A percentile compares a stretch with the other conserved stretches of the same genome.
These are phyloP conservation scores for Aspergillus texensis DNA, from an alignment of 2,329 filamentous ascomycete genomes.

Conservation along the genomic window DNA sequence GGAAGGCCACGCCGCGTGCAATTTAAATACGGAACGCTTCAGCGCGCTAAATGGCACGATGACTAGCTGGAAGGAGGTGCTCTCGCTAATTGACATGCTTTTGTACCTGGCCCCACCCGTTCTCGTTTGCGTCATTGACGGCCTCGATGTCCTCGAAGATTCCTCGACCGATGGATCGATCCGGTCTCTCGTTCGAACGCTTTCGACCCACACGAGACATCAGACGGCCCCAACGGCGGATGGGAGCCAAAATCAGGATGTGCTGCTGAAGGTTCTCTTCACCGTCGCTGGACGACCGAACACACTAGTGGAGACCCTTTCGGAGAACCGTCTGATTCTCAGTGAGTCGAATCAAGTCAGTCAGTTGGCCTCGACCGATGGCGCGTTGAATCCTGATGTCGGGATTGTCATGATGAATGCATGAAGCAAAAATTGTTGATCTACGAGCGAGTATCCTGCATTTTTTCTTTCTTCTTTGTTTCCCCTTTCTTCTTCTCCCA, in stretches of 20 bases:
- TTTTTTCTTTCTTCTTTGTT: background rate
- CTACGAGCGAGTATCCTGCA: slow-evolving; percentile 1
- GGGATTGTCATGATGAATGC: slow-evolving; percentile 38
- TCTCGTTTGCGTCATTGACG: slow-evolving; percentile 40
- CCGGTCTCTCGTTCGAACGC: slow-evolving; percentile 35
- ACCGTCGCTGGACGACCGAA: slow-evolving; percentile 36
- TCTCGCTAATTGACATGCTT: slow-evolving; percentile 40
- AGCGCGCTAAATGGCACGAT: slow-evolving; percentile 37
- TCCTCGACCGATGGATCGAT: slow-evolving; percentile 36
- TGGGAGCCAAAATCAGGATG: slow-evolving; percentile 24
- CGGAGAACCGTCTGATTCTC: slow-evolving; percentile 35
- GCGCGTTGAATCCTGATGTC: slow-evolving; percentile 30
- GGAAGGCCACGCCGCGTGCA: slow-evolving; percentile 36
- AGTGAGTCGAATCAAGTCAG: slow-evolving; percentile 28
- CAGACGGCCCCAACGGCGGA: slow-evolving; percentile 19
- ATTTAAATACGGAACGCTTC: slow-evolving; percentile 40
- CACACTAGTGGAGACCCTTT: slow-evolving; percentile 35
- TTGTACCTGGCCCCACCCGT: slow-evolving; percentile 39
- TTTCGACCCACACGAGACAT: slow-evolving; percentile 37
- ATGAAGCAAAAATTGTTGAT: slow-evolving; percentile 19
- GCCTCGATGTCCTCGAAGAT: slow-evolving; percentile 37
- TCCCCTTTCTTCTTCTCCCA: background rate
- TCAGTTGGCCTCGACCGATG: slow-evolving; percentile 23
- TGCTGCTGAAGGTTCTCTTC: slow-evolving; percentile 40
- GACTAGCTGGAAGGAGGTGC: slow-evolving; percentile 37